Percentiles rank a stretch among this genome's conserved stretches.
phyloP scores from a whole-genome alignment of 2,329 filamentous ascomycete species.

The Xylaria sp. region DNA sequence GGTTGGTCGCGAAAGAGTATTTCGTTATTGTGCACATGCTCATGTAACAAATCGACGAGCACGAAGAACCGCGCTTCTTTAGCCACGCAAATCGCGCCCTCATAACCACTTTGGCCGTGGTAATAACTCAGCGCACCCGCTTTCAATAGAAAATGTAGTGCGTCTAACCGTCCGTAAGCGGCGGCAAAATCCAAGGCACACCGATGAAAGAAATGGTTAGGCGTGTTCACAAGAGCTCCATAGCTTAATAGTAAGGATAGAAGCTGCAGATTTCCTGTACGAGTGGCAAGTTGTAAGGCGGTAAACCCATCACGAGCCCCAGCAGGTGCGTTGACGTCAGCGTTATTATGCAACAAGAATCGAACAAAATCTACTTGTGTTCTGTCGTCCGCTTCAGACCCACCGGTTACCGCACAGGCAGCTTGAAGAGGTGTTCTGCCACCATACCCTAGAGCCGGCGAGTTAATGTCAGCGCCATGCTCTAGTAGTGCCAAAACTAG shows the following conservation, averaged over 20 bases:
- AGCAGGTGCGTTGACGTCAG: conserved; percentile 6
- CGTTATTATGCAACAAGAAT: background rate
- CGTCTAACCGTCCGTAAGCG: background rate
- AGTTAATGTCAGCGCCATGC: background rate
- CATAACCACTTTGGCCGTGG: conserved; percentile 13
- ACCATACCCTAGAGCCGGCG: background rate
- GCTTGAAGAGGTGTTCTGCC: conserved; percentile 4
- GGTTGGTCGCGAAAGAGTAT: background rate
- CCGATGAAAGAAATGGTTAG: background rate
- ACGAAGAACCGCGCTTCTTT: background rate
- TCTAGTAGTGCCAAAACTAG: background rate
- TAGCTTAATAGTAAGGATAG: background rate
- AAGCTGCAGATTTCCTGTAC: background rate
- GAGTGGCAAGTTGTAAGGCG: conserved; percentile 1
- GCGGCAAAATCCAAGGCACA: conserved; percentile 3
- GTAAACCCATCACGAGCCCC: background rate
- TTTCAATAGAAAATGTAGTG: conserved; percentile 1
- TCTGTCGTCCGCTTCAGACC: background rate
- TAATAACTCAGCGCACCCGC: background rate
- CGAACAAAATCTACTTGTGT: background rate
- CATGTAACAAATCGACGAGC: background rate
- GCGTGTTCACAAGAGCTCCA: background rate
- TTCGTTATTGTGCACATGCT: background rate
- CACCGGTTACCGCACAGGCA: background rate
- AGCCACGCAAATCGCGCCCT: conserved; percentile 10